phyloP scores from a whole-genome alignment of 1,139 yeast species.

The Blastobotrys serpentis region DNA sequence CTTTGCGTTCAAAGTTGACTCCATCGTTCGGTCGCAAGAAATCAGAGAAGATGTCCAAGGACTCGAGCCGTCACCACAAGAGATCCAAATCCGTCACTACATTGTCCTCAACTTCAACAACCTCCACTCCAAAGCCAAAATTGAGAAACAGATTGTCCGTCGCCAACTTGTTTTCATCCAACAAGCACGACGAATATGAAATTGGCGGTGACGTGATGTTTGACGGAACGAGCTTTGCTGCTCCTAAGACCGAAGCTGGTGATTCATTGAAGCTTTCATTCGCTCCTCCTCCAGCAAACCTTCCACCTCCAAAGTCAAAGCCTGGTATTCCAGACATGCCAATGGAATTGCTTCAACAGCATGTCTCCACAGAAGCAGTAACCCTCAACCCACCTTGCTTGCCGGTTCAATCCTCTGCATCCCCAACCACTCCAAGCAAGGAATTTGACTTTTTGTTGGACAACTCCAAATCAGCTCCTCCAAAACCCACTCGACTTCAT shows the following conservation, averaged over 20 bases:
- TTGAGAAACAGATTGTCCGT: not conserved
- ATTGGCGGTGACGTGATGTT: slow-evolving; percentile 6
- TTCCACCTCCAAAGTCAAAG: not conserved
- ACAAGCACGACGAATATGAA: not conserved
- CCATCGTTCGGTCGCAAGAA: slow-evolving; percentile 2
- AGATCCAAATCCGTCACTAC: slow-evolving; percentile 1
- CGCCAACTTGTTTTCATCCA: slow-evolving; percentile 3
- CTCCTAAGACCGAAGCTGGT: not conserved
- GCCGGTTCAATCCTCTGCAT: slow-evolving; percentile 1
- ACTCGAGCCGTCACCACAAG: not conserved
- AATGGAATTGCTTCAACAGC: not conserved
- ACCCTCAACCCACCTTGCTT: not conserved
- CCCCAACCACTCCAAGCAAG: slow-evolving; percentile 13
- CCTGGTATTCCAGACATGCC: slow-evolving; percentile 3
- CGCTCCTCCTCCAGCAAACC: not conserved
- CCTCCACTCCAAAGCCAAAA: slow-evolving; percentile 3
- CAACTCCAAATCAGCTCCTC: slow-evolving; percentile 14
- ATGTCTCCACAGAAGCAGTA: not conserved
- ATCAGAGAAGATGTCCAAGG: not conserved
- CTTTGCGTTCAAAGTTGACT: not conserved
- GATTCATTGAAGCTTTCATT: not conserved
- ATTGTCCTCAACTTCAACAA: not conserved
- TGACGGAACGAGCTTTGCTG: not conserved
- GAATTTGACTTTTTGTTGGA: slow-evolving; percentile 19
- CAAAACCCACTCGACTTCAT: slow-evolving; percentile 18